Conservation (phyloP, 805 yeast genomes). For the Maudiozyma bulderi region DNA sequence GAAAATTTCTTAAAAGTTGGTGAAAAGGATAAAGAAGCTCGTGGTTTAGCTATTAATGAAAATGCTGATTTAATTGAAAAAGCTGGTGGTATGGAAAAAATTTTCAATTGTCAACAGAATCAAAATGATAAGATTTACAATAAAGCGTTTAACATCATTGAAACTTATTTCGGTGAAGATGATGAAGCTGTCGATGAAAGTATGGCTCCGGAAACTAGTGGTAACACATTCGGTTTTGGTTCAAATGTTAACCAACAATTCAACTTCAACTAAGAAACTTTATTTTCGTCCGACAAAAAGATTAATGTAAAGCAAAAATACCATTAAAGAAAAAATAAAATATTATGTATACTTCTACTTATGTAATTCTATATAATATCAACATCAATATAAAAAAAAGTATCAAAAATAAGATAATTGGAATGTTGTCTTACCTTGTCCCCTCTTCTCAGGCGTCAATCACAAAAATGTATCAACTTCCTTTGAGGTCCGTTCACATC, state of each 20-base stretch:
- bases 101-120: conserved; percentile 84
- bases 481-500: too few relatives aligned
- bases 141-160: conserved; percentile 84
- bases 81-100: conserved; percentile 97
- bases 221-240: conserved; percentile 85
- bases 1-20: conserved; percentile 92
- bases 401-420: neutral
- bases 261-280: conserved; percentile 19
- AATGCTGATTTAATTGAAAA: conserved; percentile 91
- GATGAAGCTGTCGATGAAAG: conserved; percentile 67
- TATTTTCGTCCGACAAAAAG: neutral
- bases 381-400: neutral
- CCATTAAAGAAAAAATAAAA: too few relatives aligned
- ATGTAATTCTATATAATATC: neutral
- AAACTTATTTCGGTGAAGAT: conserved; percentile 80
- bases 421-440: too few relatives aligned
- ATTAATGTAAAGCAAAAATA: neutral
- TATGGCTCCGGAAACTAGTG: conserved; percentile 66
- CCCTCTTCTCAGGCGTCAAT: too few relatives aligned
- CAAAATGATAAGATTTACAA: conserved; percentile 86
- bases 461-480: too few relatives aligned
- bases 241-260: conserved; percentile 47
- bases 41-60: conserved; percentile 62
- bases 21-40: conserved; percentile 77
- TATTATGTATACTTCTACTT: neutral